Evolutionary conservation across 2,329 filamentous ascomycete genomes (phyloP).

Genomic region (Exophiala bonariae): DNA sequence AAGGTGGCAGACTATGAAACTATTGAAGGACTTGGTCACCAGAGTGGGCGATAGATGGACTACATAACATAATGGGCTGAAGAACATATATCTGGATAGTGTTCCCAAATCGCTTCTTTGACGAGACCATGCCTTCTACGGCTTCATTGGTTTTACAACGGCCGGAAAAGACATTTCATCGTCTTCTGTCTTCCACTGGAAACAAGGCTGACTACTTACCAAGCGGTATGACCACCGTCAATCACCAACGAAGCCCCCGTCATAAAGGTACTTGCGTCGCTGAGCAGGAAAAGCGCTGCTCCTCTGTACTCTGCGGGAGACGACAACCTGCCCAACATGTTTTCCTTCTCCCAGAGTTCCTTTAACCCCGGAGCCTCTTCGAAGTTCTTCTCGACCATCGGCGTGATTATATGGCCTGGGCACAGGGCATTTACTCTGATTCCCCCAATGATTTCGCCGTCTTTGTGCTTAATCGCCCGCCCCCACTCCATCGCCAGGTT

Average conservation of each 20-base stretch:
- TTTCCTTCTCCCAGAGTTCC: conserved; percentile 73
- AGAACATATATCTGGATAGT: too few species aligned
- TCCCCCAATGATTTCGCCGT: conserved; percentile 30
- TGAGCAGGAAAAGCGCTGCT: conserved; percentile 47
- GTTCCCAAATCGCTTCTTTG: too few species aligned
- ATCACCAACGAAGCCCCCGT: conserved; percentile 53
- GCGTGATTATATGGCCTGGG: conserved; percentile 32
- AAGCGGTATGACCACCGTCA: conserved; percentile 16
- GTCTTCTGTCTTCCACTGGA: too few species aligned
- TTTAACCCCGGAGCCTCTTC: conserved; percentile 14
- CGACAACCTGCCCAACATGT: conserved; percentile 75
- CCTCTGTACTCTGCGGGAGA: conserved; percentile 67
- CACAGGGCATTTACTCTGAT: conserved; percentile 51
- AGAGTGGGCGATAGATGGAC: conserved; percentile 35
- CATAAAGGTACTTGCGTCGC: conserved; percentile 55
- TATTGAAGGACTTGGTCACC: conserved; percentile 37
- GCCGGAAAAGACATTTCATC: too few species aligned
- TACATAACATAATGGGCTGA: too few species aligned
- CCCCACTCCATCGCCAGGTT: conserved; percentile 51
- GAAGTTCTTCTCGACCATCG: conserved; percentile 8
- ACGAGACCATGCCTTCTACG: too few species aligned
- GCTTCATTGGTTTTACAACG: too few species aligned
- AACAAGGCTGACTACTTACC: too few species aligned
- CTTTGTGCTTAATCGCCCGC: not conserved
- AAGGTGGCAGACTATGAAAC: conserved; percentile 41